Evolutionary conservation across 495 filamentous ascomycete genomes (phyloP).

Genomic region (Lophiostoma macrostomum): DNA sequence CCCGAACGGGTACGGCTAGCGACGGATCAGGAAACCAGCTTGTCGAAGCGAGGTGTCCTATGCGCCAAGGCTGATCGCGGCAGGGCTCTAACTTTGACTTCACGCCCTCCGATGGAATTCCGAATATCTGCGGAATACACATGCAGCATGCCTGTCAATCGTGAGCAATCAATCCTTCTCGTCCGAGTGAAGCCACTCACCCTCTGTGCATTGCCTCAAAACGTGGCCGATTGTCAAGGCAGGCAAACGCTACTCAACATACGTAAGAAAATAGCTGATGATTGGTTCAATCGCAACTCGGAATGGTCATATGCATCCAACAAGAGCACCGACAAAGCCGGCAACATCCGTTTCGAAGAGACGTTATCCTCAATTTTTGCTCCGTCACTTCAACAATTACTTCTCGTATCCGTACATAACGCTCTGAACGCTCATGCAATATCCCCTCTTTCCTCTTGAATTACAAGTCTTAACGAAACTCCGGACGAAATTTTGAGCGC

Average conservation of each 20-base stretch:
- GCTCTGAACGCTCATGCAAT: neutral
- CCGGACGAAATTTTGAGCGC: neutral
- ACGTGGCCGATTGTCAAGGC: no score
- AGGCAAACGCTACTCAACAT: neutral
- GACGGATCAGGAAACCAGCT: conserved; percentile 14
- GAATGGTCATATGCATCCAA: neutral
- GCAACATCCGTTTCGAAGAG: conserved; percentile 14
- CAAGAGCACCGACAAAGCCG: conserved; percentile 11
- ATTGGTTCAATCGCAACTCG: neutral
- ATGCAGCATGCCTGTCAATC: neutral
- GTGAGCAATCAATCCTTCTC: neutral
- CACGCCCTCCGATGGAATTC: conserved; percentile 17
- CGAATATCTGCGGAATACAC: neutral
- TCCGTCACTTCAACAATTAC: neutral
- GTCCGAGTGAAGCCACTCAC: no score
- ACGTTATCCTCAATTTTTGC: conserved; percentile 2
- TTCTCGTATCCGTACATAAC: neutral
- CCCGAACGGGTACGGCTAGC: conserved; percentile 14
- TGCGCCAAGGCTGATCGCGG: conserved; percentile 10
- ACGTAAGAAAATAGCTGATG: neutral
- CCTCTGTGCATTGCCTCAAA: no score
- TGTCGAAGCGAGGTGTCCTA: neutral
- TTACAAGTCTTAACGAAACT: neutral
- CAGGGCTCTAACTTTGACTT: neutral
- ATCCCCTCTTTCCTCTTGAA: neutral